Base-by-base conservation (phyloP, 768 basidiomycete species). In the Coprinellus micaceus region DNA sequence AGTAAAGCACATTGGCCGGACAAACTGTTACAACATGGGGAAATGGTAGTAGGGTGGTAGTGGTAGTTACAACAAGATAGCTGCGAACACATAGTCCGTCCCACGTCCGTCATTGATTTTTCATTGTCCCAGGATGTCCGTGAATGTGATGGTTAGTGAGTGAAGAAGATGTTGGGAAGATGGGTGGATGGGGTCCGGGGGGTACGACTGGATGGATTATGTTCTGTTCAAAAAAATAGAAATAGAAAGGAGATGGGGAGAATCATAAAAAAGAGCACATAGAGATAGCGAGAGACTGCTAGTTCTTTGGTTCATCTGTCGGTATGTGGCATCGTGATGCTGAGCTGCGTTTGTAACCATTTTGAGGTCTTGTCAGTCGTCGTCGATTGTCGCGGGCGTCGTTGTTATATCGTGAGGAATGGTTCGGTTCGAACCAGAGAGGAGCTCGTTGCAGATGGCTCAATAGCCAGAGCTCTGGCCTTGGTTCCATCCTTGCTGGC, bases 401-500 rank as follows among this genome's bases (percentile, higher is more conserved):
- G n/a, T n/a, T n/a, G n/a, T n/a, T n/a, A n/a, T n/a, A n/a, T n/a
- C n/a, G n/a, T n/a, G n/a, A n/a, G n/a, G n/a, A n/a, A 37, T 37
- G 9, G 17, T 37, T 37, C 36, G 36, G 36, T 17, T 37, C 17
- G 36, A 37, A 9, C 9, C 17, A 17, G 36, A 9, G 36, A 9
- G 9, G 36, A 17, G 36, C 36, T 9, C 36, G 9, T 37, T 17
- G n/a, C n/a, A n/a, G n/a, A n/a, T n/a, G n/a, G n/a, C 17, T 37
- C 36, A 37, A 37, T 76, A 62, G 22, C 70, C 74, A 58, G 77
- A 78, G 36, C 62, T 57, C 58, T 69, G 70, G n/a, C 58, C 61
- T 53, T 69, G 70, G 17, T 68, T 72, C 9, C 17, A 17, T 41
- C 66, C 66, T 46, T 69, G 67, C 25, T 63, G 62, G 1, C 66